Evolutionary conservation across 108 stramenopile species (phyloP).

Genomic region (Discostella stelligeroides): DNA sequence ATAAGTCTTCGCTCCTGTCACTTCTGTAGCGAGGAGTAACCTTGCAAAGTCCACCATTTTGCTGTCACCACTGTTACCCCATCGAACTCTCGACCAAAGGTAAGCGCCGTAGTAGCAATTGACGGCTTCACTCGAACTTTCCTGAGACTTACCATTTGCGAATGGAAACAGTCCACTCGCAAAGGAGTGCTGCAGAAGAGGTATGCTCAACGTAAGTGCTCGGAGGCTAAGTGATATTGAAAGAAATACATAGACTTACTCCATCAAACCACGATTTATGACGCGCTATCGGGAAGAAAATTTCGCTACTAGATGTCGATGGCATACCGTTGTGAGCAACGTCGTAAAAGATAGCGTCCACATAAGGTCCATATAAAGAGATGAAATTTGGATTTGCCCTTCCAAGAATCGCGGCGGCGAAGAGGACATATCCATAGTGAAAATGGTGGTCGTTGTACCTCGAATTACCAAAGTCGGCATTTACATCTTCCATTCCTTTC

Average conservation of each 20-base stretch:
- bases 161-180: conserved; percentile 87
- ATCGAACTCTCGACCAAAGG: conserved; percentile 84
- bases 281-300: conserved; percentile 78
- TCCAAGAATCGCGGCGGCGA: conserved; percentile 78
- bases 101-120: conserved; percentile 96
- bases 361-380: conserved; percentile 58
- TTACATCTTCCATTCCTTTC: conserved; percentile 33
- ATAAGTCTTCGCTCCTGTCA: conserved; percentile 87
- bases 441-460: conserved; percentile 74
- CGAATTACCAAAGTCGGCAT: conserved; percentile 52
- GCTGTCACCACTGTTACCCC: conserved; percentile 52
- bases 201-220: neutral
- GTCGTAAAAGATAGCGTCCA: conserved; percentile 80
- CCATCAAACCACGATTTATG: conserved; percentile 90
- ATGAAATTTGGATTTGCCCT: conserved; percentile 64
- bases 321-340: conserved; percentile 70
- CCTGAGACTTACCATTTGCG: conserved; percentile 95
- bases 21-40: conserved; percentile 83
- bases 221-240: neutral
- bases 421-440: conserved; percentile 74
- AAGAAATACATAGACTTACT: neutral
- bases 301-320: conserved; percentile 7
- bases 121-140: conserved; percentile 95
- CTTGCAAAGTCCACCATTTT: conserved; percentile 68
- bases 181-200: conserved; percentile 60